A percentile compares a stretch with the other conserved stretches of the same genome.
These are phyloP conservation scores for Morella rubra DNA, from an alignment of 306 rosid species.

Conservation along the genomic window DNA sequence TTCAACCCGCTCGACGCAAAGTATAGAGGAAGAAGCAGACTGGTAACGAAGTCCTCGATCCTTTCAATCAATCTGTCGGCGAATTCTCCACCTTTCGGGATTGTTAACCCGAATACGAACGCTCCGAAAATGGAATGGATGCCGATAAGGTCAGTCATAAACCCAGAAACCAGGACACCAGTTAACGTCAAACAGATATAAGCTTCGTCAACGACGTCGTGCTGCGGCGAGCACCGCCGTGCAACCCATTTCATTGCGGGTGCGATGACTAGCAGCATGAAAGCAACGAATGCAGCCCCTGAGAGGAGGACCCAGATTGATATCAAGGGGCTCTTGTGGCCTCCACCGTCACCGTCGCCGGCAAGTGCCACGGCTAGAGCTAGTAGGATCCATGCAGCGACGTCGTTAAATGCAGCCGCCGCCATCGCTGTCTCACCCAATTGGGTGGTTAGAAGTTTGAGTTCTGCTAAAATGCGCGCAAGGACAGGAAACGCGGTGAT, in stretches of 20 bases:
- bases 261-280: conserved; percentile 58
- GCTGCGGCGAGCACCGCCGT: conserved; percentile 38
- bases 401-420: conserved; percentile 84
- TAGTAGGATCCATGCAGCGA: conserved; percentile 80
- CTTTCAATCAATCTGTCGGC: conserved; percentile 59
- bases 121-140: conserved; percentile 87
- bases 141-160: conserved; percentile 74
- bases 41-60: conserved; percentile 81
- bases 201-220: conserved; percentile 45
- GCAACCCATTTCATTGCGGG: conserved; percentile 71
- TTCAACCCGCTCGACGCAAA: conserved; percentile 88
- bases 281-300: conserved; percentile 51
- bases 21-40: conserved; percentile 76
- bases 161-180: conserved; percentile 70
- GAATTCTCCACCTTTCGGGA: conserved; percentile 63
- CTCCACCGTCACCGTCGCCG: conserved; percentile 37
- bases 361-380: conserved; percentile 79
- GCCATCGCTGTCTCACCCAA: conserved; percentile 89
- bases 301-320: conserved; percentile 75
- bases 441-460: conserved; percentile 67
- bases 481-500: conserved; percentile 91
- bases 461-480: conserved; percentile 86
- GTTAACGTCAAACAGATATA: conserved; percentile 65
- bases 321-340: conserved; percentile 52
- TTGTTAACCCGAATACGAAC: conserved; percentile 72